Evolutionary conservation across 2,329 filamentous ascomycete species (phyloP), one percentile per base, ranked within the genome.

Genomic region (Fusarium avenaceum): DNA sequence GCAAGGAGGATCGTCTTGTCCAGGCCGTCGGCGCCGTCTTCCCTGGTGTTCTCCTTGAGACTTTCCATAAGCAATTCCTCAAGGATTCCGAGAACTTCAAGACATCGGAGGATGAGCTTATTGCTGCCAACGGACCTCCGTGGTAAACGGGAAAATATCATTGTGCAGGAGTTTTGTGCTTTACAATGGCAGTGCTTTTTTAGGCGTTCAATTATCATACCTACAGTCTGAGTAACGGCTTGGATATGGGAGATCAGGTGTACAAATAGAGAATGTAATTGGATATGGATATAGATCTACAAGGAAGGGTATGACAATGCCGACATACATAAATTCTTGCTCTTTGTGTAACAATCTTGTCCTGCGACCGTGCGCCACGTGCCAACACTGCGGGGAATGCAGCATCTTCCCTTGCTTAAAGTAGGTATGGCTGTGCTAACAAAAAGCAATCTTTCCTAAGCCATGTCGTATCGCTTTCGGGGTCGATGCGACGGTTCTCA

Each of bases 1-100:
- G 78, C 63, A 83, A 83, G 71, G 62, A 75, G 43, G 70, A 75
- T 44, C 74, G 77, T 59, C 78, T 82, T 47, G 81, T 80, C 72
- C 66, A 77, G 8, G 77, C 78, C n/a, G 77, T 82, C 6, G 77
- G 75, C 15, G 67, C 78, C 22, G 78, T 80, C 43, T 66, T 81
- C 39, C 80, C 80, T 2, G 80, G 80, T 0, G 72, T 73, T 6
- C 76, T 75, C 6, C 72, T 81, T 2, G 73, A 76, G 47, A 69
- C 77, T 1, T 79, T 80, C 62, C 80, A 81, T 69, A 71, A 75
- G 55, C 74, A 79, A 30, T 81, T 75, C 65, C 65, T 75, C 24
- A 69, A 63, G 13, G 78, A 80, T 45, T 64, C 61, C 1, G 35
- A 58, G 13, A 19, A n/a, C 15, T 64, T 64, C 44, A 64, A 58